These are phyloP conservation scores for Geum urbanum DNA, from an alignment of 306 rosid genomes.

Conservation along the genomic window DNA sequence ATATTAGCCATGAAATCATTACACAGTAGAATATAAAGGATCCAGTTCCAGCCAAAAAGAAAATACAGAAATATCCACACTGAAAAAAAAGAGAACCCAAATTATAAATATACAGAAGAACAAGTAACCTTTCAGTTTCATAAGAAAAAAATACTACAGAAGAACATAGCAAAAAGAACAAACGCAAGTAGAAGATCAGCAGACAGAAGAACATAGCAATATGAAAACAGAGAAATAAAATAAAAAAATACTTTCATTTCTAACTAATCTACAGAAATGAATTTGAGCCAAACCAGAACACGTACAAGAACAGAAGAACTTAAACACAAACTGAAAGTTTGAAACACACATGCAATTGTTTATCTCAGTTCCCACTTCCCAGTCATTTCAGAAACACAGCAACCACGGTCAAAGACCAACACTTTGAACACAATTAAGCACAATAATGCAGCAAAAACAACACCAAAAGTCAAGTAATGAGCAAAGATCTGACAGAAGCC, in stretches of 20 bases:
- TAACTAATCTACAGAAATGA: not conserved
- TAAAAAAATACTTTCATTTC: not conserved
- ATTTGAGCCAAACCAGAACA: not conserved
- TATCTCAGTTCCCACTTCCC: not conserved
- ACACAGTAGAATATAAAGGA: not conserved
- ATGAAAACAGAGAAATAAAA: not conserved
- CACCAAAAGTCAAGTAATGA: not conserved
- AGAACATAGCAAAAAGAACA: not conserved
- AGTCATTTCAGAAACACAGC: not conserved
- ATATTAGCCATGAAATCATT: not conserved
- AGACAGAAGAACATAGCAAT: not conserved
- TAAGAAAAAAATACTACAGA: not conserved
- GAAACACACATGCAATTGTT: too few relatives aligned
- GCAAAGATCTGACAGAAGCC: slow-evolving; percentile 34
- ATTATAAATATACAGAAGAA: not conserved
- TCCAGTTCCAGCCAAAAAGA: not conserved
- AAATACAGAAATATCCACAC: slow-evolving; percentile 11
- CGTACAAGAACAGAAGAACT: too few relatives aligned
- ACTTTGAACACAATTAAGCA: not conserved
- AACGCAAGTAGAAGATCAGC: not conserved
- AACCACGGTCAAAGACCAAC: not conserved
- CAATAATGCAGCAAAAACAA: not conserved
- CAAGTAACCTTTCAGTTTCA: not conserved
- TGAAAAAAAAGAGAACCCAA: not conserved
- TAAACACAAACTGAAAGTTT: not conserved